Base-by-base conservation (phyloP, 2,329 filamentous ascomycete species). In the Graphilbum sp. region DNA sequence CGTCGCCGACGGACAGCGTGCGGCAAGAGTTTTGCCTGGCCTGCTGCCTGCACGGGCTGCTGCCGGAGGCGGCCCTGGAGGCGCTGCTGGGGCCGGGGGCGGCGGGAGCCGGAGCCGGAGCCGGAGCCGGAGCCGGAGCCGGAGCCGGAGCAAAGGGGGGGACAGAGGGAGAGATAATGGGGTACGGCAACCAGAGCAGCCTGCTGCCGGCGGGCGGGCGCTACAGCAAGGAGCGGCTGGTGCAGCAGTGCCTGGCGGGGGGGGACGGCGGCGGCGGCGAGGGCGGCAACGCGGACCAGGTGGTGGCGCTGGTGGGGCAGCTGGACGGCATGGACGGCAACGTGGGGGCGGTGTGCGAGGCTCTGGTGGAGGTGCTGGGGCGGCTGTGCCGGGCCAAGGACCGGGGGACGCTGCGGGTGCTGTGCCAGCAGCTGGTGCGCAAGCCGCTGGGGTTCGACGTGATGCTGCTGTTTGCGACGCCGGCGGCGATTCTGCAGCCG, bases 301-400 rank as follows among this genome's bases (percentile, higher is more conserved):
- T 43, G 18, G 24, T 23, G 16, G 71, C 76, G 32, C 64, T 93
- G 24, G 73, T 95, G 31, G 72, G 76, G 30, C 85, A 93, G 49
- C 64, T 98, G 19, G 85, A 94, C 40, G 79, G 79, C 36, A 86
- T 90, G 69, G 84, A 93, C 50, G 88, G 88, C 2, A 95, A 95
- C 54, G 84, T 84, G 3, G 85, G 83, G 2, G 84, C 85, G 2
- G 83, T 92, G 16, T 81, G 80, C 36, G 75, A 79, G 43, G 87
- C 86, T 3, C 63, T 87, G 33, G 72, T 76, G 30, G 79, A 84
- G 61, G 67, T 82, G 24, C 69, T 86, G 49, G 65, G 70, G 18
- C 72, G 74, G 45, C 65, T 86, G 15, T 87, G 80, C 49, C 63
- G 65, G 16, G 77, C 69, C 21, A 82, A 80, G 48, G 82, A 85